Evolutionary conservation across 805 yeast genomes (phyloP), one percentile per base, ranked within the genome.

Genomic region (Zygosaccharomyces gambellarensis): DNA sequence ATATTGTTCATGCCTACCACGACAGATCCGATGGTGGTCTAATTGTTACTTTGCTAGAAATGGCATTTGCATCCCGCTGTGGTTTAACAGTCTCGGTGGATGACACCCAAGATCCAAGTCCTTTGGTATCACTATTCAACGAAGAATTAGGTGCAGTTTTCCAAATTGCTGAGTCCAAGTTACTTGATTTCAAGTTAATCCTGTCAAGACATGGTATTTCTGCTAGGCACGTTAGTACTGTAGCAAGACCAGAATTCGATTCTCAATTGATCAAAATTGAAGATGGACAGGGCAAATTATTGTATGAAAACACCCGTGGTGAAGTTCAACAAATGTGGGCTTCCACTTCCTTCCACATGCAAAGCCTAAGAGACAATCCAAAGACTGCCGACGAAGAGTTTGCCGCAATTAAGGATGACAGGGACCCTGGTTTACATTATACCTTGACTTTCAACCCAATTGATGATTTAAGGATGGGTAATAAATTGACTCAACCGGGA

Each of bases 1-100:
- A 79, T 45, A 52, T 78, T 39, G 90, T 94, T 11, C 76, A 83
- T 64, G 87, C 97, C 3, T 94, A 94, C 72, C 99, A 94, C 65
- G 99, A 94, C 69, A 78, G 92, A 62, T 87, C 96, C 21, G 99
- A 94, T 69, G 99, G 99, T 78, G 99, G 99, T 65, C 75, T 92
- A 63, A 72, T 90, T 50, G 83, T 86, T 39, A 83, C 98, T 8
- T 73, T 87, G 41, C 72, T 85, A 39, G 99, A 94, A 73, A 94
- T 94, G 98, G 96, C 97, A 0, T 94, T 94, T 72, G 96, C 98
- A 40, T 90, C 92, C 29, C 83, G 97, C 73, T 79, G 82, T 46
- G 99, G 99, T 55, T 65, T 90, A 50, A 77, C 82, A 46, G 71
- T 90, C 47, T 66, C 71, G 32, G 52, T 84, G 34, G 60, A 64